Percentiles rank a stretch among this genome's conserved stretches.
phyloP scores from a whole-genome alignment of 495 filamentous ascomycete genomes.

The Cercophora scortea region DNA sequence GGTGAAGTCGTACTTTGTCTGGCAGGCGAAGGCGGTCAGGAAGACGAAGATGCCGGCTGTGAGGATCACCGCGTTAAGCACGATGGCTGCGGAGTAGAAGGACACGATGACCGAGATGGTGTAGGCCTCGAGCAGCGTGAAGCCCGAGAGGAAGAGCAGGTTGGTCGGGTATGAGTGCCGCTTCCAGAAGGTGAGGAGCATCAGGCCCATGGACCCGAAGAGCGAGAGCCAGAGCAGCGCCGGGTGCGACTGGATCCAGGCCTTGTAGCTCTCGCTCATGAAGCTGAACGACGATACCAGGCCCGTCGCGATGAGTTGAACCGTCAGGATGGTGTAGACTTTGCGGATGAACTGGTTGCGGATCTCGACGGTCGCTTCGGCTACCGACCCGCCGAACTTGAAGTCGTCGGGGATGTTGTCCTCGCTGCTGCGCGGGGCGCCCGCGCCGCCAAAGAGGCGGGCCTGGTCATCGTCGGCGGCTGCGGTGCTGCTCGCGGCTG shows the following conservation, averaged over 20 bases:
- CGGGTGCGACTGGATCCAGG: slow-evolving; percentile 77
- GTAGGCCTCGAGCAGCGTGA: slow-evolving; percentile 92
- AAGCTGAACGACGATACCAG: slow-evolving; percentile 77
- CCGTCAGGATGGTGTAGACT: slow-evolving; percentile 52
- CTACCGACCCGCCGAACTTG: slow-evolving; percentile 90
- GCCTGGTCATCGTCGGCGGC: slow-evolving; percentile 31
- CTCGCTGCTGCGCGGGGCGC: slow-evolving; percentile 63
- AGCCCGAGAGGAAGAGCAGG: slow-evolving; percentile 82
- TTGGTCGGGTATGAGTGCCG: slow-evolving; percentile 94
- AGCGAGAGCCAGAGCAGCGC: slow-evolving; percentile 82
- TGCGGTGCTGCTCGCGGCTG: slow-evolving; percentile 25
- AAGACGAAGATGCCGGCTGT: slow-evolving; percentile 91
- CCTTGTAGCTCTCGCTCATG: slow-evolving; percentile 69
- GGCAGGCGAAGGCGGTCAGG: slow-evolving; percentile 90
- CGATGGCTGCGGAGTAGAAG: slow-evolving; percentile 73
- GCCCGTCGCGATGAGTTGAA: slow-evolving; percentile 80
- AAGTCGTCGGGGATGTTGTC: slow-evolving; percentile 96
- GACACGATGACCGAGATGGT: slow-evolving; percentile 84
- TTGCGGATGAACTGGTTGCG: slow-evolving; percentile 98
- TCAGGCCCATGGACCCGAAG: slow-evolving; percentile 70
- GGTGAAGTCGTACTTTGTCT: slow-evolving; percentile 98
- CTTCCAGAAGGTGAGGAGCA: slow-evolving; percentile 94
- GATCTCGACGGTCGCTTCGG: slow-evolving; percentile 90
- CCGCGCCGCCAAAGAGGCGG: slow-evolving; percentile 34
- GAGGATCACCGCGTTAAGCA: slow-evolving; percentile 82